Evolutionary conservation across 192 early-diverging fungal species (phyloP), one percentile per base, ranked within the genome.

Genomic region (Backusella tuberculispora): DNA sequence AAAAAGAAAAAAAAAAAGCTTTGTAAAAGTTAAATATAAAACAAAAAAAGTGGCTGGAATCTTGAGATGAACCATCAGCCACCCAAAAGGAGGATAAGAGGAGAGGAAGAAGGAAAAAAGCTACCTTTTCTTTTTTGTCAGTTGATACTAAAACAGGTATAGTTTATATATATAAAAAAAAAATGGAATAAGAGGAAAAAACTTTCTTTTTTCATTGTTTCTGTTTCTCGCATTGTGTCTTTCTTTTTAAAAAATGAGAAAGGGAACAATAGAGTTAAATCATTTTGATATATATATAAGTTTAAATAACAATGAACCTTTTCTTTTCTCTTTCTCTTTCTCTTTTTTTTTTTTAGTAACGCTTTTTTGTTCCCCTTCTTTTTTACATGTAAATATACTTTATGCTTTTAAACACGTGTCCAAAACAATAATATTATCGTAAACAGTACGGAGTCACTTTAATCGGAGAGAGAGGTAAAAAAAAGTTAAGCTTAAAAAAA

Each of bases 361-460:
- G n/a, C n/a, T n/a, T n/a, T n/a, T n/a, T 26, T 26, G 19, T 2
- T 2, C 29, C 29, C 29, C 29, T 2, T 34, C 29, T 34, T 34
- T 34, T 34, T 34, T 34, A 34, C 29, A 34, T 34, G 29, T 34
- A 34, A 2, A 34, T 60, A 26, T 60, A 24, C 53, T 60, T 60
- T 34, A 34, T 34, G 29, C 53, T 60, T 14, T 46, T 26, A 24
- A 60, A 4, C 53, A 60, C 53, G 53, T 60, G 53, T 19, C 53
- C 53, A 60, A 26, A 60, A 60, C 53, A 60, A 60, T 24, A 60
- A 26, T 53, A 5, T 19, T 24, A 53, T 53, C 50, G 19, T 53
- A 53, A 53, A 53, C 50, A 53, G 50, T 53, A 53, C 53, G 53
- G 53, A 60, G 53, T 60, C 21, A 60, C 53, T 60, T 60, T 24